Percentiles rank a stretch among this genome's conserved stretches.
These are phyloP conservation scores for Nematodospora valgi DNA, from an alignment of 805 yeast species.

Conservation along the genomic window DNA sequence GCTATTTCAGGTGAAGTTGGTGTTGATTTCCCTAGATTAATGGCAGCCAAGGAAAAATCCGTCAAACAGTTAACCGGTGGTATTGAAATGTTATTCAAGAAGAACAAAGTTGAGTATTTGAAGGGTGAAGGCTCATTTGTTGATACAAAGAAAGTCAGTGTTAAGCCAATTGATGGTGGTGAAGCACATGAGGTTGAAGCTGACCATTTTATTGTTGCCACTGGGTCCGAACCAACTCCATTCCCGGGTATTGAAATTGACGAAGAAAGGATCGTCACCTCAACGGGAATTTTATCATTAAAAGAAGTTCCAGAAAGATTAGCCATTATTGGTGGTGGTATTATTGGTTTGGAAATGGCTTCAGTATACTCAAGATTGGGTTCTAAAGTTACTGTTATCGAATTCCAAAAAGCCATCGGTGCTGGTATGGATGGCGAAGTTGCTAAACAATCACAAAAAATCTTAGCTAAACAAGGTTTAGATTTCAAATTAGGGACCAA, in stretches of 20 bases:
- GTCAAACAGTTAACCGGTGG: conserved; percentile 91
- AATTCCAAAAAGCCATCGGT: conserved; percentile 88
- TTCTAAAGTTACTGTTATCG: conserved; percentile 90
- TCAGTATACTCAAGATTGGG: conserved; percentile 96
- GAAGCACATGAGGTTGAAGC: conserved; percentile 73
- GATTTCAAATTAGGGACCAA: conserved; percentile 91
- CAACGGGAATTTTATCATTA: conserved; percentile 86
- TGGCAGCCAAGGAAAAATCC: conserved; percentile 87
- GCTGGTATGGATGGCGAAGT: conserved; percentile 99
- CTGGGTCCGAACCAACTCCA: conserved; percentile 98
- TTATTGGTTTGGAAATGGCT: conserved; percentile 99
- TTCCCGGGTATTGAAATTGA: conserved; percentile 98
- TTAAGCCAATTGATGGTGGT: conserved; percentile 79
- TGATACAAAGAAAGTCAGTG: conserved; percentile 73
- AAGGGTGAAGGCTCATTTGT: conserved; percentile 90
- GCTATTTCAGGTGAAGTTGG: conserved; percentile 71
- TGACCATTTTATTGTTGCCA: conserved; percentile 86
- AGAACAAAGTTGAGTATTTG: conserved; percentile 89
- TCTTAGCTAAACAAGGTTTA: conserved; percentile 91
- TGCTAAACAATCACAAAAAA: conserved; percentile 83
- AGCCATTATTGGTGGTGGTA: conserved; percentile 98
- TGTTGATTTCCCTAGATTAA: conserved; percentile 74
- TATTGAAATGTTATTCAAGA: conserved; percentile 90
- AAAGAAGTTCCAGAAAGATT: conserved; percentile 89
- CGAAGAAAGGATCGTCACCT: conserved; percentile 94